Conservation (phyloP, 164 flowering plant genomes). For the Macadamia tetraphylla region DNA sequence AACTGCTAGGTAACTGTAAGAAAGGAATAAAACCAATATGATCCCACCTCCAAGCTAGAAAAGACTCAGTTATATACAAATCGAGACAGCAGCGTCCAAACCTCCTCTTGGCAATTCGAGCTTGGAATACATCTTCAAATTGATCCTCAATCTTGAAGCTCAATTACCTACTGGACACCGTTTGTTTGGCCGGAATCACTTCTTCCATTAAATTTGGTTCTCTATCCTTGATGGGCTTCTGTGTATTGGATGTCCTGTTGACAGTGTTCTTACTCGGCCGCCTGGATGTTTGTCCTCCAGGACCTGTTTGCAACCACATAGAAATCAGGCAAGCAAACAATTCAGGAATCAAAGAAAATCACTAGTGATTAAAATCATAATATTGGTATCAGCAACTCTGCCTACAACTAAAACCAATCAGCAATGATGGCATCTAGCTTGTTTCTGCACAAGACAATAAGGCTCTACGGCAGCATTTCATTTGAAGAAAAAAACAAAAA, state of each 20-base stretch:
- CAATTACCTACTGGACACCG: conserved; percentile 16
- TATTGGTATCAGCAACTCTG: too few relatives aligned
- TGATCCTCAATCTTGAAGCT: conserved; percentile 11
- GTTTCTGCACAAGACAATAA: too few relatives aligned
- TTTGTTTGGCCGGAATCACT: conserved; percentile 22
- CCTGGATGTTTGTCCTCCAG: conserved; percentile 28
- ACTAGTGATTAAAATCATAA: too few relatives aligned
- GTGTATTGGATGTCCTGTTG: conserved; percentile 27
- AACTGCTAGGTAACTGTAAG: not conserved
- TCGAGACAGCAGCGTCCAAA: conserved; percentile 3
- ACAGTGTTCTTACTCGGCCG: conserved; percentile 22
- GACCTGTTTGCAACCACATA: conserved; percentile 10
- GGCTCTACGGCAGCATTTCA: too few relatives aligned
- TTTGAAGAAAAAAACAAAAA: too few relatives aligned
- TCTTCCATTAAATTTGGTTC: conserved; percentile 21
- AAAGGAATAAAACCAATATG: conserved; percentile 3
- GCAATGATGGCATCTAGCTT: too few relatives aligned
- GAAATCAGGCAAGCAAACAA: too few relatives aligned
- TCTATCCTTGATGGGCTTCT: conserved; percentile 36
- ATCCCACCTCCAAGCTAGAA: conserved; percentile 4
- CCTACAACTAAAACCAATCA: too few relatives aligned
- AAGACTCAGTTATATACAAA: conserved; percentile 17
- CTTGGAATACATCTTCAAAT: conserved; percentile 5
- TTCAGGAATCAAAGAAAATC: too few relatives aligned
- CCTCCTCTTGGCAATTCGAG: not conserved